Evolutionary conservation across 805 yeast genomes (phyloP), one percentile per base, ranked within the genome.

Genomic region (Candida tallmaniae): DNA sequence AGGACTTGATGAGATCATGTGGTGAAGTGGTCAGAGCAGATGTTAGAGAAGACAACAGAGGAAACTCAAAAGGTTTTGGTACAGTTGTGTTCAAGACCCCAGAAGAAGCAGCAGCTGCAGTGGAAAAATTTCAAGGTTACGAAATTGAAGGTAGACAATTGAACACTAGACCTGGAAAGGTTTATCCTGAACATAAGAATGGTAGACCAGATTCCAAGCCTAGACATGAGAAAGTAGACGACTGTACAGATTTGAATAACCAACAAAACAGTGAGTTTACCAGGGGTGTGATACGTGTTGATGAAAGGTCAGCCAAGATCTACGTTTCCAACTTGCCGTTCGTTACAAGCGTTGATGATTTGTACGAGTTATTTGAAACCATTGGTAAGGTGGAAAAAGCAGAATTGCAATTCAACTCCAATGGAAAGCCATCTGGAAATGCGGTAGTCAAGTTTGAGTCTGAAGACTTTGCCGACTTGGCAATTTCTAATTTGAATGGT

Each of bases 11-110:
- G 73, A 73, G 83, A 46, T 73, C 70, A 30, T 80, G 75, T 40
- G 97, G 96, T 20, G 73, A 67, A 33, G 84, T 89, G n/a, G 65
- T 73, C 15, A 78, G 93, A 35, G 95, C 96, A 2, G 95, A 87
- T 54, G 78, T 89, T 14, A 75, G 76, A 53, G 55, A 65, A 32
- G 83, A 78, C 46, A 68, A 63, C 26, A 68, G 74, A 45, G 94
- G 95, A 17, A 77, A 83, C 48, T 84, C 96, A 5, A 76, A 80
- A 58, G 97, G 97, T 3, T 80, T 76, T 48, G 97, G 96, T 34
- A 82, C 83, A 8, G 95, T 88, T 19, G 72, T 77, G 15, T 88
- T 78, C 53, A 73, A 68, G 35, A 72, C 73, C 6, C 66, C 69
- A 10, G 87, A 77, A 38, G 88, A 76, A 42, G 96, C 94, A 14